Conservation (phyloP, 129 eudicot species). For the Flaveria ramosissima region DNA sequence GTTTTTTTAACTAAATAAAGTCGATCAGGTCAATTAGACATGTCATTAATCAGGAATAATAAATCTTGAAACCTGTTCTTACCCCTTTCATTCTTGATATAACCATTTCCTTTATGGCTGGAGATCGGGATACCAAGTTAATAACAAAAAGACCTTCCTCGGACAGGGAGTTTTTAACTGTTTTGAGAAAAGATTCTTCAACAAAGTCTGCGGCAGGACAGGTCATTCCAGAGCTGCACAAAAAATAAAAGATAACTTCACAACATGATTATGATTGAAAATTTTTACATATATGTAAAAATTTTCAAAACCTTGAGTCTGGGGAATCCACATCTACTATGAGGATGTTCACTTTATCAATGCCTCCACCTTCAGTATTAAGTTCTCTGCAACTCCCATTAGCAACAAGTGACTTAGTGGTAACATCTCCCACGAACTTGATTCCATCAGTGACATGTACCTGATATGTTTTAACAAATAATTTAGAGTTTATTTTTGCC, state of each 20-base stretch:
- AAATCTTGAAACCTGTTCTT: constrained; percentile 23
- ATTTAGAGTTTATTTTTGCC: not conserved
- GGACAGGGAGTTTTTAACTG: constrained; percentile 54
- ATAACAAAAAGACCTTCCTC: constrained; percentile 76
- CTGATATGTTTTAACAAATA: constrained; percentile 34
- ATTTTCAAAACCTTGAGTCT: constrained; percentile 58
- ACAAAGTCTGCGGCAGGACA: constrained; percentile 87
- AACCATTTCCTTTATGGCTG: constrained; percentile 62
- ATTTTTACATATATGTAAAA: not conserved
- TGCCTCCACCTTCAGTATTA: constrained; percentile 32
- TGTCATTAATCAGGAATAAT: too few relatives aligned
- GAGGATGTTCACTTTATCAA: constrained; percentile 53
- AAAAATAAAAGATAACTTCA: constrained; percentile 15
- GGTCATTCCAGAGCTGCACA: constrained; percentile 85
- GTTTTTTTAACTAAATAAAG: too few relatives aligned
- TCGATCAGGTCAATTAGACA: too few relatives aligned
- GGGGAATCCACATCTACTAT: constrained; percentile 93
- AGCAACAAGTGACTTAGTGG: constrained; percentile 26
- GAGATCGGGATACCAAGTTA: constrained; percentile 82
- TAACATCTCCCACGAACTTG: constrained; percentile 54
- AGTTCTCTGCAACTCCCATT: constrained; percentile 19
- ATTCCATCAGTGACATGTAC: constrained; percentile 84
- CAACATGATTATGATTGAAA: not conserved
- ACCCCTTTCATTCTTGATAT: constrained; percentile 73
- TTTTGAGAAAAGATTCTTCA: constrained; percentile 65